Evolutionary conservation across 768 basidiomycete species (phyloP), one percentile per base, ranked within the genome.

Genomic region (Mrakia blollopis): DNA sequence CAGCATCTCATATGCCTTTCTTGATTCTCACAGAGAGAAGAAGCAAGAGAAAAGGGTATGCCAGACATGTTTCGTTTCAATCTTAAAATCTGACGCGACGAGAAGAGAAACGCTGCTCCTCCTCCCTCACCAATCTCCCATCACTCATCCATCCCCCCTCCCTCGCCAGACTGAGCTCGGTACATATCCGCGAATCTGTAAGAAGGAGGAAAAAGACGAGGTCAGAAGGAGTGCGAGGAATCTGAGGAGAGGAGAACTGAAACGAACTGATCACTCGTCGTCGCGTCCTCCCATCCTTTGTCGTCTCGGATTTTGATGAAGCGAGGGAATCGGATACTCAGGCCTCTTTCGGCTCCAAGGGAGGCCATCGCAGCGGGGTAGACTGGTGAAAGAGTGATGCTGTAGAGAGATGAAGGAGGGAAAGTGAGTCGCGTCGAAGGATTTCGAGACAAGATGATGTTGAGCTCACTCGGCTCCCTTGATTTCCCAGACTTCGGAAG

Each of bases 381-480:
- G 23, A 93, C 89, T 0, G 93, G 94, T 62, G 92, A 93, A 78
- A 92, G 84, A 3, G 93, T 93, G 79, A 94, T 87, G 81, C 91
- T 92, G 71, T 57, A 54, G 62, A 79, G 72, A 81, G 52, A 50
- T 70, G 76, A 39, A 10, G 62, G 18, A 65, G 28, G 57, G 5
- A 37, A 60, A 63, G 39, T 21, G 23, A 28, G 70, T 52, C 77
- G 3, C 18, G 75, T 73, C 54, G 39, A 41, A 10, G 14, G 14
- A 2, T 21, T 21, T 50, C 52, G 32, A 61, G 32, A 63, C 52
- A 63, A 75, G 32, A 57, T 39, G 71, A 82, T 86, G 82, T 79
- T 88, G 89, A 77, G 81, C 82, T 79, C 70, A 84, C 84, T 86
- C 86, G 9, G 86, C 85, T 11, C 85, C 86, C 18, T 83, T 80